Percentiles rank a stretch among this genome's conserved stretches.
Evolutionary conservation across 148 eudicot species (phyloP).

Genomic region (Persicaria tinctoria): DNA sequence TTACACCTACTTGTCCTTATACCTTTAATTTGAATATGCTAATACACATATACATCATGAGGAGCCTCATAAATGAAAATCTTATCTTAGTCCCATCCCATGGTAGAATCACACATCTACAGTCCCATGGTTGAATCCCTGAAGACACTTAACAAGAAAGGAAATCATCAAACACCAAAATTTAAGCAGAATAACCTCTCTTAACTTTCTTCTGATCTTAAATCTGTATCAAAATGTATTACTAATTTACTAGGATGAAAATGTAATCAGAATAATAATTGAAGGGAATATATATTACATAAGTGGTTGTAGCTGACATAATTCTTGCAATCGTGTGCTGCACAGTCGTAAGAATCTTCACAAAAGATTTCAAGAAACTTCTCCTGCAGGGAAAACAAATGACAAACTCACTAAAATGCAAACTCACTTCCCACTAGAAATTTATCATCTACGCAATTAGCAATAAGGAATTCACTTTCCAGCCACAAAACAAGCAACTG

Average conservation of each 20-base stretch:
- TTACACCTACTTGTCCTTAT: neutral
- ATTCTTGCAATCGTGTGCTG: constrained; percentile 33
- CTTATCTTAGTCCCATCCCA: neutral
- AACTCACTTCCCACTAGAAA: neutral
- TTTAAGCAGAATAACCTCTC: neutral
- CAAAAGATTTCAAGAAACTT: constrained; percentile 51
- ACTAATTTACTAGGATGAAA: neutral
- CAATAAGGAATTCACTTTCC: neutral
- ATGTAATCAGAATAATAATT: neutral
- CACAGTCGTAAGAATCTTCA: constrained; percentile 44
- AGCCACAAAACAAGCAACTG: neutral
- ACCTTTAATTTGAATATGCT: neutral
- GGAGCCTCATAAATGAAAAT: neutral
- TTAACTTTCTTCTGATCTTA: neutral
- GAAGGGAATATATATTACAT: constrained; percentile 32
- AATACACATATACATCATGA: neutral
- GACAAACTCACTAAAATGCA: neutral
- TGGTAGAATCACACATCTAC: neutral
- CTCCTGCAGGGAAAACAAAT: constrained; percentile 34
- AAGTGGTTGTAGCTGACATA: constrained; percentile 42
- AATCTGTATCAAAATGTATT: neutral
- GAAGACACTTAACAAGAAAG: neutral
- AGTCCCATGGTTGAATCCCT: neutral
- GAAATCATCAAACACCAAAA: neutral
- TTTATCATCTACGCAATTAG: neutral